Conservation (phyloP, 2,329 filamentous ascomycete species). For the Colletotrichum noveboracense region DNA sequence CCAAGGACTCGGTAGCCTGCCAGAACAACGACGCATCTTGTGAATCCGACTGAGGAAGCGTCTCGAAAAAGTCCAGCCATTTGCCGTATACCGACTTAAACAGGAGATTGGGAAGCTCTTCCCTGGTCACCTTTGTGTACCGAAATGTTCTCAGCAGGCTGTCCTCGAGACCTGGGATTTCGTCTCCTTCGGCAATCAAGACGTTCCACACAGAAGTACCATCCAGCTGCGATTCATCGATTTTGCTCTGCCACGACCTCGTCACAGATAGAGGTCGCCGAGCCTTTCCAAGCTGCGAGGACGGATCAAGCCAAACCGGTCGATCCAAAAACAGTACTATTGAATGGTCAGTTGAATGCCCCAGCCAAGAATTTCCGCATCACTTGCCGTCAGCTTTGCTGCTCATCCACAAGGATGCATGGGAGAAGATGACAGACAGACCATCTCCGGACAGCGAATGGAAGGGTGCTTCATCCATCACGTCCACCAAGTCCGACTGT, state of each 20-base stretch:
- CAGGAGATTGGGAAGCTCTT: constrained; percentile 22
- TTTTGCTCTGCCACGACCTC: constrained; percentile 16
- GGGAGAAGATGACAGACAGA: constrained; percentile 33
- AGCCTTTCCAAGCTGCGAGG: constrained; percentile 23
- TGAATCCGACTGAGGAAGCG: constrained; percentile 24
- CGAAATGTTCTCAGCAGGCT: constrained; percentile 7
- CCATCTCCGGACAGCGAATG: constrained; percentile 24
- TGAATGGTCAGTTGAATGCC: background rate
- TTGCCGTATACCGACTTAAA: constrained; percentile 29
- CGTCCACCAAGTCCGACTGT: constrained; percentile 22
- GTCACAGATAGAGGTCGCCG: constrained; percentile 17
- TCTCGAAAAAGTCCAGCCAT: constrained; percentile 37
- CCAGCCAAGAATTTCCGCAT: too few species aligned
- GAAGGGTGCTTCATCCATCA: constrained; percentile 22
- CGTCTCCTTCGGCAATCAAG: constrained; percentile 16
- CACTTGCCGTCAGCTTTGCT: constrained; percentile 23
- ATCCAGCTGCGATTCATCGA: constrained; percentile 18
- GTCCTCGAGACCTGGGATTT: constrained; percentile 12
- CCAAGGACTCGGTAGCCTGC: constrained; percentile 35
- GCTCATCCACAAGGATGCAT: constrained; percentile 37
- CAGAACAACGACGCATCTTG: constrained; percentile 29
- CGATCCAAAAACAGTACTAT: constrained; percentile 37
- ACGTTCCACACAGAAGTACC: constrained; percentile 20
- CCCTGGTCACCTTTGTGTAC: background rate
- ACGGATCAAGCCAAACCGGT: constrained; percentile 25